Evolutionary conservation across 2,329 filamentous ascomycete species (phyloP).

Genomic region (Talaromyces sp.): DNA sequence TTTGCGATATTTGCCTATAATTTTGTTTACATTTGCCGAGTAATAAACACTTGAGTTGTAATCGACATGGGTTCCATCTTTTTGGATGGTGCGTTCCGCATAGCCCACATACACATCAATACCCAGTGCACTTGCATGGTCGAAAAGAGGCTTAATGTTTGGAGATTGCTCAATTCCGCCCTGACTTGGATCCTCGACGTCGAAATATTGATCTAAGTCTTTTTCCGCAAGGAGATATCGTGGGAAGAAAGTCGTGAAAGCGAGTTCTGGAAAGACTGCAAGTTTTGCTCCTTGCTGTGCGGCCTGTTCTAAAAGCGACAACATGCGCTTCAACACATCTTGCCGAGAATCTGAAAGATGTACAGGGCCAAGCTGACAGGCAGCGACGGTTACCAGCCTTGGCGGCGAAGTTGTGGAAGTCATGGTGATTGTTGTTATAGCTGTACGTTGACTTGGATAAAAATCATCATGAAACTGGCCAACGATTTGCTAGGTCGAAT

Average conservation of each 20-base stretch:
- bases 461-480: no score
- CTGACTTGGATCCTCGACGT: slow-evolving; percentile 39
- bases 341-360: slow-evolving; percentile 42
- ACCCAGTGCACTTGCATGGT: slow-evolving; percentile 45
- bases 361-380: slow-evolving; percentile 54
- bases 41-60: slow-evolving; percentile 56
- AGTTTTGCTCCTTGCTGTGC: slow-evolving; percentile 46
- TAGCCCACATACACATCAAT: slow-evolving; percentile 55
- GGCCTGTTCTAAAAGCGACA: slow-evolving; percentile 49
- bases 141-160: slow-evolving; percentile 50
- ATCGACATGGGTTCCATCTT: slow-evolving; percentile 37
- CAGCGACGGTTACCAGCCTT: slow-evolving; percentile 33
- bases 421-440: background rate
- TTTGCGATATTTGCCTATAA: slow-evolving; percentile 55
- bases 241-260: slow-evolving; percentile 58
- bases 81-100: slow-evolving; percentile 44
- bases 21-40: slow-evolving; percentile 40
- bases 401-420: slow-evolving; percentile 13
- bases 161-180: slow-evolving; percentile 34
- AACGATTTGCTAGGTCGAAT: no score
- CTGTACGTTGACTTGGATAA: background rate
- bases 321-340: slow-evolving; percentile 49
- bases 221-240: slow-evolving; percentile 46
- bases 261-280: slow-evolving; percentile 55
- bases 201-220: slow-evolving; percentile 52